Conservation (phyloP, 352 stramenopile genomes). For the Phytophthora pinifolia region DNA sequence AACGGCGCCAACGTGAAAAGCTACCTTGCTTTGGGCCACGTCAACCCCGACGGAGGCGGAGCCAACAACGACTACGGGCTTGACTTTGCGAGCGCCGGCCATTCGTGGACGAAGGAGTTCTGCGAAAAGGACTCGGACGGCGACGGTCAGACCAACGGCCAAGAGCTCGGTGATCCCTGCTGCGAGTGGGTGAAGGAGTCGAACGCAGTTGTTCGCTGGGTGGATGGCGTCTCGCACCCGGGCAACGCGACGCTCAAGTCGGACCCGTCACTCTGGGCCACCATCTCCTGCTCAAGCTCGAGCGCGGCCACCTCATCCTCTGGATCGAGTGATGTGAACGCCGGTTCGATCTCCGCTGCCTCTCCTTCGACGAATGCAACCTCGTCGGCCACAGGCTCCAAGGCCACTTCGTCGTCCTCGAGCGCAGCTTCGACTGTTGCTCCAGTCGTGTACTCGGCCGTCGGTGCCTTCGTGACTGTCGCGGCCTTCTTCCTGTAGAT, state of each 20-base stretch:
- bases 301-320: constrained; percentile 8
- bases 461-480: constrained; percentile 12
- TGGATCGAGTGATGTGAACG: constrained; percentile 15
- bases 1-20: constrained; percentile 36
- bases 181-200: constrained; percentile 54
- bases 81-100: constrained; percentile 29
- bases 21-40: constrained; percentile 40
- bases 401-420: constrained; percentile 7
- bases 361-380: constrained; percentile 4
- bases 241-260: constrained; percentile 28
- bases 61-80: constrained; percentile 45
- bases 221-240: constrained; percentile 34
- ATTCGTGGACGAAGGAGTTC: constrained; percentile 39
- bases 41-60: constrained; percentile 28
- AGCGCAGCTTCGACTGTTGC: constrained; percentile 26
- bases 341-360: constrained; percentile 1
- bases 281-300: constrained; percentile 17
- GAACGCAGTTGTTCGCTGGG: constrained; percentile 27
- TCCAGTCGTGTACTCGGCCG: constrained; percentile 20
- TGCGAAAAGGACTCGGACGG: constrained; percentile 74
- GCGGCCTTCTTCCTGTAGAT: constrained; percentile 27
- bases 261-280: constrained; percentile 34
- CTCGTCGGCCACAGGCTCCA: constrained; percentile 4
- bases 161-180: constrained; percentile 85
- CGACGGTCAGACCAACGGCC: constrained; percentile 81